phyloP scores from a whole-genome alignment of 768 basidiomycete genomes.

The Ephemerocybe angulata region DNA sequence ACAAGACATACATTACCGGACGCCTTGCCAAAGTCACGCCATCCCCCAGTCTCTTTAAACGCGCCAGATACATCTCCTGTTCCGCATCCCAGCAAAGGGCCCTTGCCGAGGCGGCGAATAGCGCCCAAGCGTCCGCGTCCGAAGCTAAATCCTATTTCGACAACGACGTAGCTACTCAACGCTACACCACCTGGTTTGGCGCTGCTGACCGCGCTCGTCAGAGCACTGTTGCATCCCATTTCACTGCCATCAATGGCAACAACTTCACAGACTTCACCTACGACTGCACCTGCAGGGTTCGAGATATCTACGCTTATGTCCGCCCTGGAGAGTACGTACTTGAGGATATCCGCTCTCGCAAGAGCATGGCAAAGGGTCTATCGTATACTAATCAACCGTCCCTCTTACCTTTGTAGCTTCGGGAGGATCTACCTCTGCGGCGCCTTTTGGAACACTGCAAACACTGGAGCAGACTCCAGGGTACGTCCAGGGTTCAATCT shows the following conservation, averaged over 20 bases:
- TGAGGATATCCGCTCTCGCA: background rate
- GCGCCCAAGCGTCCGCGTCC: conserved; percentile 38
- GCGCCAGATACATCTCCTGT: conserved; percentile 39
- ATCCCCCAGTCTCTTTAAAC: conserved; percentile 25
- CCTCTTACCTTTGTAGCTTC: conserved; percentile 22
- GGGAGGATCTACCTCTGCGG: conserved; percentile 43
- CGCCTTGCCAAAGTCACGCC: conserved; percentile 26
- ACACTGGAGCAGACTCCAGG: conserved; percentile 47
- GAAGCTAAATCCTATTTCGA: conserved; percentile 31
- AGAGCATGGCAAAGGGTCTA: background rate
- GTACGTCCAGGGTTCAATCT: too few species aligned
- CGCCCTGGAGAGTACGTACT: conserved; percentile 17
- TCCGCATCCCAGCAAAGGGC: conserved; percentile 30
- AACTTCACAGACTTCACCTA: conserved; percentile 29
- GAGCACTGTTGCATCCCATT: conserved; percentile 37
- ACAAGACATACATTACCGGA: conserved; percentile 30
- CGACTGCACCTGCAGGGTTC: conserved; percentile 35
- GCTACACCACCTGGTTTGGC: conserved; percentile 48
- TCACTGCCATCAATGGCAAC: conserved; percentile 28
- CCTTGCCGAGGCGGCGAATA: conserved; percentile 35
- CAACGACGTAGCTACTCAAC: conserved; percentile 30
- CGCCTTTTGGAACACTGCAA: conserved; percentile 45
- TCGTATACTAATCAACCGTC: too few species aligned
- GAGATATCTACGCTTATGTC: conserved; percentile 39
- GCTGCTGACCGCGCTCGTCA: conserved; percentile 34